A percentile compares a stretch with the other conserved stretches of the same genome.
Evolutionary conservation across 257 asterid species (phyloP).

Genomic region (Eucommia ulmoides): DNA sequence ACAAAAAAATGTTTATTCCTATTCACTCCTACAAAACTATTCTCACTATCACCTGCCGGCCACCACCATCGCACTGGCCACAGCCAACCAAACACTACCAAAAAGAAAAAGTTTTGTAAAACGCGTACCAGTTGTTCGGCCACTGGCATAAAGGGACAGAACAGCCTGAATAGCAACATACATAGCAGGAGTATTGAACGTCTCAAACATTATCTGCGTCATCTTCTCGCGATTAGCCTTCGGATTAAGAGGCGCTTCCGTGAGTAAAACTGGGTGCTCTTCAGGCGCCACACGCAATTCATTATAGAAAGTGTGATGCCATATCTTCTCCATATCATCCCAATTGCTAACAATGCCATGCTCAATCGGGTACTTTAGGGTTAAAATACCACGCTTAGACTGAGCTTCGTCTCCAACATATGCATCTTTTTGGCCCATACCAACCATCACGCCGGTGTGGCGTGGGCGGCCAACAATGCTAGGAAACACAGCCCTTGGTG

Average conservation of each 20-base stretch:
- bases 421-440: constrained; percentile 93
- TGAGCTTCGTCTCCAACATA: constrained; percentile 93
- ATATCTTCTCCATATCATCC: constrained; percentile 96
- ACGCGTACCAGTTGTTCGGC: constrained; percentile 93
- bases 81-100: too few relatives aligned
- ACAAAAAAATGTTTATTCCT: too few relatives aligned
- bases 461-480: constrained; percentile 91
- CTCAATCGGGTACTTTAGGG: constrained; percentile 85
- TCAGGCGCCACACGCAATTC: constrained; percentile 97
- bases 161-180: constrained; percentile 93
- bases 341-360: constrained; percentile 90
- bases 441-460: constrained; percentile 95
- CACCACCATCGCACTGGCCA: too few relatives aligned
- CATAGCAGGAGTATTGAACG: constrained; percentile 93
- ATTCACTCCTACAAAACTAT: too few relatives aligned
- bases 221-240: constrained; percentile 92
- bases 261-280: constrained; percentile 81
- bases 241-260: constrained; percentile 92
- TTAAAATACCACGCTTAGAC: constrained; percentile 77
- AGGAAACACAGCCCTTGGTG: constrained; percentile 89
- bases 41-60: too few relatives aligned
- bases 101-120: too few relatives aligned
- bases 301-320: constrained; percentile 92
- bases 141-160: constrained; percentile 91
- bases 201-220: constrained; percentile 93